Evolutionary conservation across 2,329 filamentous ascomycete species (phyloP).

Genomic region (Aspergillus pseudoterreus): DNA sequence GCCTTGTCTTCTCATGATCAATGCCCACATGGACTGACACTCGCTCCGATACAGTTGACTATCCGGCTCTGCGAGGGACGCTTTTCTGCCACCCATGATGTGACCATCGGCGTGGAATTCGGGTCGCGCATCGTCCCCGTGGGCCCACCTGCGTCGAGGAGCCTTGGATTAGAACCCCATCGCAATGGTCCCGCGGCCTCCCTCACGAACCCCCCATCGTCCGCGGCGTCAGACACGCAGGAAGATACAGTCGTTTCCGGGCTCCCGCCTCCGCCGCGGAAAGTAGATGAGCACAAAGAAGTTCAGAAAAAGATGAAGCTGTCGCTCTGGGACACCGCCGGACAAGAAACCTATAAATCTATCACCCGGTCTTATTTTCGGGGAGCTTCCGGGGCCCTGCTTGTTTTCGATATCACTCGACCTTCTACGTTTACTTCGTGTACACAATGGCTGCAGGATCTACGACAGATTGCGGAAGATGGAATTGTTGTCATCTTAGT

Average conservation of each 20-base stretch:
- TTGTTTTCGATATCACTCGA: constrained; percentile 93
- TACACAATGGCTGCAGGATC: constrained; percentile 88
- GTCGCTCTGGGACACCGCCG: constrained; percentile 91
- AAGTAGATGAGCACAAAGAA: constrained; percentile 22
- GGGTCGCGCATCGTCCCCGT: constrained; percentile 90
- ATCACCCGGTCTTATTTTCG: constrained; percentile 94
- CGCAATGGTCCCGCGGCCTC: constrained; percentile 4
- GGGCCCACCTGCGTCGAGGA: constrained; percentile 70
- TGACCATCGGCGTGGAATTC: constrained; percentile 96
- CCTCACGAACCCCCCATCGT: constrained; percentile 8
- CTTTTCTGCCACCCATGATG: constrained; percentile 91
- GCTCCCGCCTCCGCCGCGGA: constrained; percentile 34
- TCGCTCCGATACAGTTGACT: constrained; percentile 60
- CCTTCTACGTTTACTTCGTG: constrained; percentile 81
- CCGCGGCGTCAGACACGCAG: constrained; percentile 8
- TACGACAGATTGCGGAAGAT: constrained; percentile 91
- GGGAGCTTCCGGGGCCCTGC: constrained; percentile 70
- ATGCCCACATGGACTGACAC: constrained; percentile 7
- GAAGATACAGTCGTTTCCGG: constrained; percentile 20
- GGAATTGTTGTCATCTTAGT: constrained; percentile 93
- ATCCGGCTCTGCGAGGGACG: constrained; percentile 95
- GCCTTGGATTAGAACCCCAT: constrained; percentile 51
- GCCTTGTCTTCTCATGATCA: not conserved
- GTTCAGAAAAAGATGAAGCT: constrained; percentile 82
- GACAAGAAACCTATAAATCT: constrained; percentile 95